These are phyloP conservation scores for Endothia cerciana DNA, from an alignment of 2,329 filamentous ascomycete species.

Conservation along the genomic window DNA sequence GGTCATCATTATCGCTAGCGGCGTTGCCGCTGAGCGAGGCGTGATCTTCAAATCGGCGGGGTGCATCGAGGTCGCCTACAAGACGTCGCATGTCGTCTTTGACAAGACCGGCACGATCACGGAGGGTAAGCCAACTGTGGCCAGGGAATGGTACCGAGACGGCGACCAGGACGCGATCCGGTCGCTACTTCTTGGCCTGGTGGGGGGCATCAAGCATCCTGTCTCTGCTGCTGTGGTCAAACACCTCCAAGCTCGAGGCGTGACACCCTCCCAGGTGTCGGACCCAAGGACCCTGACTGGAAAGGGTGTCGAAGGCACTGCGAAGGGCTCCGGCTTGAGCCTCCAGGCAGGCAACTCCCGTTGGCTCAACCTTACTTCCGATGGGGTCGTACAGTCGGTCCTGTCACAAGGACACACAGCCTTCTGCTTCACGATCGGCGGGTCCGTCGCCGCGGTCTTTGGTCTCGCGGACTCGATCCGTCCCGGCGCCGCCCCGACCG, in stretches of 20 bases:
- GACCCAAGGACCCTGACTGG: conserved; percentile 47
- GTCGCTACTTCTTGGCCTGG: conserved; percentile 40
- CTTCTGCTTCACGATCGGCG: conserved; percentile 51
- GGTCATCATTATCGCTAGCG: conserved; percentile 73
- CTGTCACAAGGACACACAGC: conserved; percentile 45
- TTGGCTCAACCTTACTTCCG: conserved; percentile 46
- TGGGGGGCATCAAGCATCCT: conserved; percentile 55
- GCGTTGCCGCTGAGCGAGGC: conserved; percentile 66
- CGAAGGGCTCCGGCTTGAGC: conserved; percentile 27
- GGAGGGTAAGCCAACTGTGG: conserved; percentile 54
- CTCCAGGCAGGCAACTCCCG: conserved; percentile 54
- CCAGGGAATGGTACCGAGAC: conserved; percentile 39
- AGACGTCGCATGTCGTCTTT: conserved; percentile 69
- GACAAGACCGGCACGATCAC: conserved; percentile 84
- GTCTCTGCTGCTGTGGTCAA: conserved; percentile 48
- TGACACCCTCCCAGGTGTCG: conserved; percentile 33
- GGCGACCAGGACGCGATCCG: conserved; percentile 3
- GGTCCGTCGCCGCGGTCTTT: conserved; percentile 44
- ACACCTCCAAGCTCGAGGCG: conserved; percentile 36
- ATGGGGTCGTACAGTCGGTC: conserved; percentile 40
- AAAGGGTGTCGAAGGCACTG: conserved; percentile 48
- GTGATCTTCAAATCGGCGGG: conserved; percentile 71
- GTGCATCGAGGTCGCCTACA: conserved; percentile 65
- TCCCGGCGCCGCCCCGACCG: conserved; percentile 42
- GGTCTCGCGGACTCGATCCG: conserved; percentile 53